A percentile compares a stretch with the other conserved stretches of the same genome.
phyloP scores from a whole-genome alignment of 1,139 yeast genomes.

The Yamadazyma taylorii region DNA sequence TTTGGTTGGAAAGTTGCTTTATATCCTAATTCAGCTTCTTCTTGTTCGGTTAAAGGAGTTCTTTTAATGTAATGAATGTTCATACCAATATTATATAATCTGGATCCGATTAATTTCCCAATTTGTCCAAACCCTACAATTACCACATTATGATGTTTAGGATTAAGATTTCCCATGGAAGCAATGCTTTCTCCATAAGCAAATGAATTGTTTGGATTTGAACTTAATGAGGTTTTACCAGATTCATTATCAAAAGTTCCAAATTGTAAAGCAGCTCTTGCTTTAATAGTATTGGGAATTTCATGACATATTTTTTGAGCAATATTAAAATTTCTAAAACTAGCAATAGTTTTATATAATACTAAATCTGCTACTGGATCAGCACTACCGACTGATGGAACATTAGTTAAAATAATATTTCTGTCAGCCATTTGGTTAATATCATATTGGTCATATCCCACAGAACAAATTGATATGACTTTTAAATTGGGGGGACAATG shows the following conservation, averaged over 20 bases:
- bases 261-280: constrained; percentile 41
- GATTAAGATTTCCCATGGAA: constrained; percentile 41
- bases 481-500: constrained; percentile 53
- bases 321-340: constrained; percentile 60
- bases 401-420: constrained; percentile 61
- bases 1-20: constrained; percentile 43
- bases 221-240: constrained; percentile 33
- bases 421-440: constrained; percentile 34
- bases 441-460: constrained; percentile 68
- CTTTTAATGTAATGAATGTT: constrained; percentile 64
- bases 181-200: constrained; percentile 47
- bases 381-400: constrained; percentile 60
- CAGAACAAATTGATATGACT: constrained; percentile 65
- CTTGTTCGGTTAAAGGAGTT: constrained; percentile 38
- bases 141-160: constrained; percentile 60
- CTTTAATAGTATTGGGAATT: constrained; percentile 34
- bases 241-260: constrained; percentile 32
- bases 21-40: constrained; percentile 42
- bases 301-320: constrained; percentile 45
- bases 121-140: constrained; percentile 80
- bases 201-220: constrained; percentile 32
- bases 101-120: constrained; percentile 62
- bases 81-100: constrained; percentile 65
- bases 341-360: constrained; percentile 54
- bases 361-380: constrained; percentile 82